A percentile compares a stretch with the other conserved stretches of the same genome.
phyloP scores from a whole-genome alignment of 1,284 basidiomycete species.

The Ustilago nuda region DNA sequence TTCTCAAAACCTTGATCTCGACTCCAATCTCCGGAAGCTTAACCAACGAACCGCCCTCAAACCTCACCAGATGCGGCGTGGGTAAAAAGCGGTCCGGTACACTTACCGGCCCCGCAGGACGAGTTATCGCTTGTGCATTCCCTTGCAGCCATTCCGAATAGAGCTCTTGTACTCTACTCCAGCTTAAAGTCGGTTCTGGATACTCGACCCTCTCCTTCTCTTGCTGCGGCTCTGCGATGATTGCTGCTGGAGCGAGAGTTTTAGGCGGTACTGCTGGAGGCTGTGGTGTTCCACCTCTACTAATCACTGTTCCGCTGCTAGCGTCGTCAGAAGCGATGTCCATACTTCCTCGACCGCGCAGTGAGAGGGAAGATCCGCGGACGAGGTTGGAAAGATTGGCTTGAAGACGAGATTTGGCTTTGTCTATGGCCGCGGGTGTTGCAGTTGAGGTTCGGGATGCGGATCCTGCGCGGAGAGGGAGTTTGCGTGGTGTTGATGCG shows the following conservation, averaged over 20 bases:
- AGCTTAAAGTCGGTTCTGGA: not conserved
- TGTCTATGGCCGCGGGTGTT: not conserved
- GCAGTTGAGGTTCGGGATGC: conserved; percentile 14
- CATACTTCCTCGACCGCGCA: not conserved
- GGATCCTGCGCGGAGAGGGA: not conserved
- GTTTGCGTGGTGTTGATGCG: conserved; percentile 11
- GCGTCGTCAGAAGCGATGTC: not conserved
- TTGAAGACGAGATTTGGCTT: conserved; percentile 26
- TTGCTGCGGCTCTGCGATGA: not conserved
- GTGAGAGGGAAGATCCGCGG: conserved; percentile 14
- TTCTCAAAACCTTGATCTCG: not conserved
- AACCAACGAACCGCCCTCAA: not conserved
- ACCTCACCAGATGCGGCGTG: not conserved
- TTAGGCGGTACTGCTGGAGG: conserved; percentile 25
- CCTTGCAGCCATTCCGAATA: conserved; percentile 10
- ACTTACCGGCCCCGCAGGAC: not conserved
- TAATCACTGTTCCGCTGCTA: not conserved
- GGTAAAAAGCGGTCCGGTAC: conserved; percentile 13
- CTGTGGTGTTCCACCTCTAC: not conserved
- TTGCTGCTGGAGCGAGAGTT: not conserved
- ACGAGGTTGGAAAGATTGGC: conserved; percentile 33
- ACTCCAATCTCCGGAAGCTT: not conserved
- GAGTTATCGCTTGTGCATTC: conserved; percentile 24
- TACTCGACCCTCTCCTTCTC: not conserved
- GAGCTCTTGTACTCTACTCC: not conserved